These are phyloP conservation scores for Chamaecrista fasciculata DNA, from an alignment of 306 rosid genomes.

Conservation along the genomic window DNA sequence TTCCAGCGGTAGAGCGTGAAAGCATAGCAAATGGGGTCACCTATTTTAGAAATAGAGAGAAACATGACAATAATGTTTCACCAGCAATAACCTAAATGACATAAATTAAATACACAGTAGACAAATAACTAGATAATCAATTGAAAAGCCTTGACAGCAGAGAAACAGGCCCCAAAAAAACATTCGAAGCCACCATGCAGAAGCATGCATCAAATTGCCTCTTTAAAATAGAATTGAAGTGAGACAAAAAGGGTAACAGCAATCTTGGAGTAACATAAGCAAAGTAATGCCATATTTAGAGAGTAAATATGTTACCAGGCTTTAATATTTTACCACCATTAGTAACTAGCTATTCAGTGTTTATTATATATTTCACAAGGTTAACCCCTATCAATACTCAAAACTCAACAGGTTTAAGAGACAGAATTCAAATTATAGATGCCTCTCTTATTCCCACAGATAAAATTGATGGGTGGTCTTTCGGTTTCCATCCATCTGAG, in stretches of 20 bases:
- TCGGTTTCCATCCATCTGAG: neutral
- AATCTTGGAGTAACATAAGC: neutral
- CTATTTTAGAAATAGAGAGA: conserved; percentile 46
- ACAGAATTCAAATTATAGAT: no score
- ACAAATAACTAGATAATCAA: neutral
- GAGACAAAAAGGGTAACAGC: neutral
- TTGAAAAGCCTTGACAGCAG: neutral
- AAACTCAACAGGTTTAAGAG: no score
- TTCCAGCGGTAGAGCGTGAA: conserved; percentile 91
- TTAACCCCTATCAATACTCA: no score
- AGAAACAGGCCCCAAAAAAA: conserved; percentile 11
- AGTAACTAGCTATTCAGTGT: neutral
- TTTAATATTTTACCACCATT: neutral
- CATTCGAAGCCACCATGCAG: neutral
- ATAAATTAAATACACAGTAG: conserved; percentile 2
- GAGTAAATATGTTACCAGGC: neutral
- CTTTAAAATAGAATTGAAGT: conserved; percentile 4
- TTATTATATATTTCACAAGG: no score
- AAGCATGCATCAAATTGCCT: neutral
- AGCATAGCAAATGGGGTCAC: conserved; percentile 93
- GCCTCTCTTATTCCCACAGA: neutral
- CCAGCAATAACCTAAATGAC: conserved; percentile 5
- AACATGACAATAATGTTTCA: neutral
- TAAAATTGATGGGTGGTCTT: neutral
- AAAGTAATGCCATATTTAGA: neutral